Conservation (phyloP, 768 basidiomycete species). For the Coprinopsis strossmayeri region DNA sequence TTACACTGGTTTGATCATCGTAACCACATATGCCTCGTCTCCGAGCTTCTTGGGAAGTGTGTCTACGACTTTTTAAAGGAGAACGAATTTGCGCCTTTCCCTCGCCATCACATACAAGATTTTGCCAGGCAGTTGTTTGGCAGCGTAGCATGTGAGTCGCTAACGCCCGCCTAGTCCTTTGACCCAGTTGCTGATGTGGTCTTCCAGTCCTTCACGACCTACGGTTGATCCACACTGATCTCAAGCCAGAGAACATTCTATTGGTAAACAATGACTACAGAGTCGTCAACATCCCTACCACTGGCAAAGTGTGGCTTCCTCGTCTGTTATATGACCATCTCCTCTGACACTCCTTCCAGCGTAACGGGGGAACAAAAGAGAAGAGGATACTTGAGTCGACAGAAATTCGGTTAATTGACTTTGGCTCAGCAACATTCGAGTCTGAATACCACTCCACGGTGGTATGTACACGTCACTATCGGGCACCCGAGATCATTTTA, state of each 20-base stretch:
- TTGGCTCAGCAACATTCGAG: conserved; percentile 97
- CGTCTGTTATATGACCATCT: conserved; percentile 7
- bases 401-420: conserved; percentile 94
- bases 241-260: conserved; percentile 98
- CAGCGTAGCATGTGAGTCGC: conserved; percentile 84
- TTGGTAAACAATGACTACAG: conserved; percentile 81
- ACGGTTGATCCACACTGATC: conserved; percentile 92
- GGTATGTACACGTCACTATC: conserved; percentile 96
- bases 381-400: conserved; percentile 82
- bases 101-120: conserved; percentile 91
- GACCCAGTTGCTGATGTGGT: conserved; percentile 15
- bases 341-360: conserved; percentile 32
- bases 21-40: conserved; percentile 97
- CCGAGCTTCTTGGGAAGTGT: conserved; percentile 93
- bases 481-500: conserved; percentile 97
- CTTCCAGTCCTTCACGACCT: conserved; percentile 80
- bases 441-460: conserved; percentile 98
- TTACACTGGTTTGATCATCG: conserved; percentile 93
- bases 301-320: conserved; percentile 51
- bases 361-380: conserved; percentile 55
- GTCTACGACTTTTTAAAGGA: conserved; percentile 99
- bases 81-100: conserved; percentile 94
- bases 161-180: conserved; percentile 5
- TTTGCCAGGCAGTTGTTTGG: conserved; percentile 90
- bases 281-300: conserved; percentile 48